These are phyloP conservation scores for Caulochytrium protostelioides DNA, from an alignment of 371 early-diverging fungal species.

Conservation along the genomic window DNA sequence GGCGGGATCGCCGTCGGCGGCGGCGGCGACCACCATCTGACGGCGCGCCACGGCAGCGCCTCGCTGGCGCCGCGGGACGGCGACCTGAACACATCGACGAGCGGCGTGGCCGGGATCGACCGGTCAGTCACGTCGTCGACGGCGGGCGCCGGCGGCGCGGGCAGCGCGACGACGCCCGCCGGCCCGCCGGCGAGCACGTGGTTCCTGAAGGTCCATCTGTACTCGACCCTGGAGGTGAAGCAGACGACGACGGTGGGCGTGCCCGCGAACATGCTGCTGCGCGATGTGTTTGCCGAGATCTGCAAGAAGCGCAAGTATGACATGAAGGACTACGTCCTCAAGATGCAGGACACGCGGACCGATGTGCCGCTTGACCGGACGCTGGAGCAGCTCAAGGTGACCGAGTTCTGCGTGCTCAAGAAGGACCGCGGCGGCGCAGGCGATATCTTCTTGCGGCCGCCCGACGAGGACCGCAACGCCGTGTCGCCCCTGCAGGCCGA, in stretches of 20 bases:
- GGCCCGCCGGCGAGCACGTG: constrained; percentile 12
- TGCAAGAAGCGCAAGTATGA: constrained; percentile 67
- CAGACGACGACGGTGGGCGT: constrained; percentile 75
- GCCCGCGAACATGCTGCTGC: constrained; percentile 44
- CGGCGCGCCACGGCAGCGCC: too few species aligned
- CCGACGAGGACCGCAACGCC: constrained; percentile 13
- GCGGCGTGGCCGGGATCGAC: constrained; percentile 7
- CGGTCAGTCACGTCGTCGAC: not conserved
- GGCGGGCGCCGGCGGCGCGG: not conserved
- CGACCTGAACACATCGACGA: constrained; percentile 5
- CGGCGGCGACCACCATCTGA: too few species aligned
- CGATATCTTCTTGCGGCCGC: constrained; percentile 27
- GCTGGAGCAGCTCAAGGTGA: constrained; percentile 39
- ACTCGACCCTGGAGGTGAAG: constrained; percentile 36
- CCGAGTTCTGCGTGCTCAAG: constrained; percentile 52
- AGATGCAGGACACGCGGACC: constrained; percentile 48
- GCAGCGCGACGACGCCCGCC: constrained; percentile 4
- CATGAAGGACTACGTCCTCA: constrained; percentile 54
- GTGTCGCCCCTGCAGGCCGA: not conserved
- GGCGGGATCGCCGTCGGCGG: too few species aligned
- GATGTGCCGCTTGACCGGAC: constrained; percentile 53
- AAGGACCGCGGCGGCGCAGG: constrained; percentile 31
- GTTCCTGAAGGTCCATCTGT: constrained; percentile 34
- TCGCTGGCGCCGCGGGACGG: too few species aligned
- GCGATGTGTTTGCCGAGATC: constrained; percentile 57